phyloP scores from a whole-genome alignment of 331 rosid genomes.

The Pyracantha coccinea region DNA sequence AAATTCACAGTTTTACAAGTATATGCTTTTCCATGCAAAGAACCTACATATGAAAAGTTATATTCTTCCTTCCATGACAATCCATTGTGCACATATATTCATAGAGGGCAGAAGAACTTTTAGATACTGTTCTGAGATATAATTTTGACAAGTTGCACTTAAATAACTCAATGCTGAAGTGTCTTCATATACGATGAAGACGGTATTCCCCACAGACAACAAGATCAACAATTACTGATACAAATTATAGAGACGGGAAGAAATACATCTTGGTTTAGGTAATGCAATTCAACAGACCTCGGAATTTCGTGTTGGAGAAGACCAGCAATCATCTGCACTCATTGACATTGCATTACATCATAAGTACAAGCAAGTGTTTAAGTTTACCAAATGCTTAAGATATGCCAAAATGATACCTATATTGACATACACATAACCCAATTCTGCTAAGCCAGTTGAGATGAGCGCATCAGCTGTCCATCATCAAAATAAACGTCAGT shows the following conservation, averaged over 20 bases:
- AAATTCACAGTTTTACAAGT: background rate
- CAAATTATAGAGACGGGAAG: background rate
- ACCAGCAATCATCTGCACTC: conserved; percentile 97
- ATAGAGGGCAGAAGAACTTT: background rate
- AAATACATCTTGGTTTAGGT: background rate
- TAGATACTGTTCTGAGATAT: background rate
- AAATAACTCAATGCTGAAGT: background rate
- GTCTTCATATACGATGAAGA: conserved; percentile 1
- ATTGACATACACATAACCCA: conserved; percentile 73
- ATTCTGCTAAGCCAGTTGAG: conserved; percentile 81
- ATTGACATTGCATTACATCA: conserved; percentile 8
- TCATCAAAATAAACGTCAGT: conserved; percentile 18
- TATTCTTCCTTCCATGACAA: background rate
- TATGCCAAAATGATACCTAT: conserved; percentile 50
- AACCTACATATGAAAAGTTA: background rate
- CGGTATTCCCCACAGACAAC: background rate
- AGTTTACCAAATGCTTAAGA: conserved; percentile 5
- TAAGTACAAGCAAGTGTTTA: background rate
- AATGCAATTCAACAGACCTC: conserved; percentile 42
- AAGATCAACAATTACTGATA: background rate
- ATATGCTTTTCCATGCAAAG: background rate
- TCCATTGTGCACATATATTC: background rate
- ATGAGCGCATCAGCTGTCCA: conserved; percentile 88
- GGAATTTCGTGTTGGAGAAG: conserved; percentile 32
- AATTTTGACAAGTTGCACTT: background rate